Evolutionary conservation across 163 green algal species (phyloP).

Genomic region (Chlorella variabilis): DNA sequence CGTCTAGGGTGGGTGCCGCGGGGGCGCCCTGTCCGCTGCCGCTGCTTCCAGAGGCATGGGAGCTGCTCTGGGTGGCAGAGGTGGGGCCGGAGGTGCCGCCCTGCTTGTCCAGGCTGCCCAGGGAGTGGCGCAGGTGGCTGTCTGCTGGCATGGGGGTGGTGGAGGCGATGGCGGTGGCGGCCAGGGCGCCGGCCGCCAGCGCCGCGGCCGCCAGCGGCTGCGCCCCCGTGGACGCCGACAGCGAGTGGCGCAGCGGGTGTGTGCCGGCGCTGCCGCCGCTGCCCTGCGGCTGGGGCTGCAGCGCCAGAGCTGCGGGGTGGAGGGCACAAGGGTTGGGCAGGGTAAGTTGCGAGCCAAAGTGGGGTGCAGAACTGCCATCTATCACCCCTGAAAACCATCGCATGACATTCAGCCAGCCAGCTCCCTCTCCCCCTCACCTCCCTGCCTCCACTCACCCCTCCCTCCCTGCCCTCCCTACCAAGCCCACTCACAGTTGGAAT

Average conservation of each 20-base stretch:
- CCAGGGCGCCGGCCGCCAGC: neutral
- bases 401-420: no score
- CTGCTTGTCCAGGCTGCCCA: neutral
- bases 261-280: conserved; percentile 1
- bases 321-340: no score
- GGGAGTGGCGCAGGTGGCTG: conserved; percentile 1
- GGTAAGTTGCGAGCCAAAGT: no score
- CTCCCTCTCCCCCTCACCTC: no score
- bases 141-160: neutral
- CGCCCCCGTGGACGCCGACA: neutral
- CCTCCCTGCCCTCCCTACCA: neutral
- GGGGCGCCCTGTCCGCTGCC: neutral
- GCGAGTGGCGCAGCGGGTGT: conserved; percentile 15
- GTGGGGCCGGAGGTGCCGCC: neutral
- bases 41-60: conserved; percentile 13
- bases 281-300: neutral
- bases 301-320: neutral
- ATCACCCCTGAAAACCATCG: no score
- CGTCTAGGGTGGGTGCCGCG: neutral
- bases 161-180: neutral
- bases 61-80: conserved; percentile 7
- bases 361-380: no score
- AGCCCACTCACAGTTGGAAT: neutral
- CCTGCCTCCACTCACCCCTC: no score
- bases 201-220: no score